Evolutionary conservation across 495 filamentous ascomycete species (phyloP).

Genomic region (Astrothelium macrocarpum): DNA sequence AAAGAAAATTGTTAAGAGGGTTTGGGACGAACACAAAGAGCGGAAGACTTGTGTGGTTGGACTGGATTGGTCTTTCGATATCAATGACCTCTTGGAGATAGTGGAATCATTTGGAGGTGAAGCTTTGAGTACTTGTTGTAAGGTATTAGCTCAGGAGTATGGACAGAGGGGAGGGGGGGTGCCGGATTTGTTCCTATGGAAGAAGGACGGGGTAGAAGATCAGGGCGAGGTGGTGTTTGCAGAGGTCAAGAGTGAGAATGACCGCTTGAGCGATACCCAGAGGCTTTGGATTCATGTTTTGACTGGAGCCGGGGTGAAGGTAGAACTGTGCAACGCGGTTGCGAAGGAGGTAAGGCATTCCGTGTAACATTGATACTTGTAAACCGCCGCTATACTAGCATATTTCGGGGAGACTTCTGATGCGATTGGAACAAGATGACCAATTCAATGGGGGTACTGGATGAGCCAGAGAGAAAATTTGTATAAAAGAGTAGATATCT

Average conservation of each 20-base stretch:
- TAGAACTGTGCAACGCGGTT: slow-evolving; percentile 83
- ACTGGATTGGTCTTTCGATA: slow-evolving; percentile 77
- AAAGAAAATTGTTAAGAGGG: slow-evolving; percentile 51
- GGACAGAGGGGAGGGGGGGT: slow-evolving; percentile 76
- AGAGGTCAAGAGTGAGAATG: slow-evolving; percentile 92
- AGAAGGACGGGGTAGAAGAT: slow-evolving; percentile 25
- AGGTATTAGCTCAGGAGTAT: slow-evolving; percentile 92
- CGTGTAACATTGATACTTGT: neutral
- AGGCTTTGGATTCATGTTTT: slow-evolving; percentile 94
- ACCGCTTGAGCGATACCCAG: slow-evolving; percentile 92
- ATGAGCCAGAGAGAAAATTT: neutral
- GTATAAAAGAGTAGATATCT: too few relatives aligned
- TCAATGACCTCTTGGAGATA: slow-evolving; percentile 75
- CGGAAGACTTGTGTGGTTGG: slow-evolving; percentile 76
- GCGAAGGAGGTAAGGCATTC: slow-evolving; percentile 53
- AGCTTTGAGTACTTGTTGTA: slow-evolving; percentile 73
- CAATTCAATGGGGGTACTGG: too few relatives aligned
- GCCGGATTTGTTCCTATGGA: slow-evolving; percentile 90
- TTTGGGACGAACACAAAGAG: slow-evolving; percentile 56
- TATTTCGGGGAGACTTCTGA: too few relatives aligned
- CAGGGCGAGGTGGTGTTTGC: slow-evolving; percentile 64
- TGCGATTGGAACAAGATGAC: too few relatives aligned
- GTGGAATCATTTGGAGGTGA: slow-evolving; percentile 69
- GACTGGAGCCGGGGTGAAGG: slow-evolving; percentile 67
- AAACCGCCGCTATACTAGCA: neutral